Conservation (phyloP, 2,329 filamentous ascomycete genomes). For the Xylaria hypoxylon region DNA sequence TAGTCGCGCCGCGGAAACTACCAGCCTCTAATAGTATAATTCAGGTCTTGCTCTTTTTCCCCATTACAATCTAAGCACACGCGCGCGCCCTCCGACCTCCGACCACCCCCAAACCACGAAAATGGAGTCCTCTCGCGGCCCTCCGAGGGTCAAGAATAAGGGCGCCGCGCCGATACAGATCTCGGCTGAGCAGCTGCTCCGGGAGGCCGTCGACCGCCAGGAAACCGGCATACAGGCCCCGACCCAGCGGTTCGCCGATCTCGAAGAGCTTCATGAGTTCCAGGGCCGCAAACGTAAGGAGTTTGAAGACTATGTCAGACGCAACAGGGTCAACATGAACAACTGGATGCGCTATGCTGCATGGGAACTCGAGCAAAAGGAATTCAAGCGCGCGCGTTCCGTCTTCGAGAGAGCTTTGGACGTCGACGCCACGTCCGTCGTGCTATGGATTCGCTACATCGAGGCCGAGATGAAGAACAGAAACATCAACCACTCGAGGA, state of each 20-base stretch:
- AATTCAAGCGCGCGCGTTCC: slow-evolving; percentile 89
- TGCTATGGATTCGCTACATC: slow-evolving; percentile 91
- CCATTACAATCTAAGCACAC: background rate
- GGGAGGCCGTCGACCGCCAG: slow-evolving; percentile 96
- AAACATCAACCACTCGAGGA: slow-evolving; percentile 97
- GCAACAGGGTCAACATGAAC: slow-evolving; percentile 95
- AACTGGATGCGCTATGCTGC: slow-evolving; percentile 99
- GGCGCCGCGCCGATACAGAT: slow-evolving; percentile 90
- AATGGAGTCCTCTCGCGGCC: slow-evolving; percentile 93
- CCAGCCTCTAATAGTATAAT: background rate
- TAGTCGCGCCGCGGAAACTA: background rate
- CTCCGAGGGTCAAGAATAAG: slow-evolving; percentile 99
- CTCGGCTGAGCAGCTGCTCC: slow-evolving; percentile 94
- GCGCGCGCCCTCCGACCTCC: too few relatives aligned
- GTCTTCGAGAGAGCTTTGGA: slow-evolving; percentile 96
- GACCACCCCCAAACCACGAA: slow-evolving; percentile 51
- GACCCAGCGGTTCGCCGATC: slow-evolving; percentile 92
- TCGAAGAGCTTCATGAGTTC: slow-evolving; percentile 97
- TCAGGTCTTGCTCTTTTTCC: background rate
- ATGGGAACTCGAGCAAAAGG: slow-evolving; percentile 98
- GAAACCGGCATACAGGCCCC: slow-evolving; percentile 89
- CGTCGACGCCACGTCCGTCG: slow-evolving; percentile 86
- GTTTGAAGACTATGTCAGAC: slow-evolving; percentile 97
- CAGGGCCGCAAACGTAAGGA: slow-evolving; percentile 96
- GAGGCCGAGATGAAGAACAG: slow-evolving; percentile 95